Conservation (phyloP, 75 land plant species). For the Picea sitchensis region DNA sequence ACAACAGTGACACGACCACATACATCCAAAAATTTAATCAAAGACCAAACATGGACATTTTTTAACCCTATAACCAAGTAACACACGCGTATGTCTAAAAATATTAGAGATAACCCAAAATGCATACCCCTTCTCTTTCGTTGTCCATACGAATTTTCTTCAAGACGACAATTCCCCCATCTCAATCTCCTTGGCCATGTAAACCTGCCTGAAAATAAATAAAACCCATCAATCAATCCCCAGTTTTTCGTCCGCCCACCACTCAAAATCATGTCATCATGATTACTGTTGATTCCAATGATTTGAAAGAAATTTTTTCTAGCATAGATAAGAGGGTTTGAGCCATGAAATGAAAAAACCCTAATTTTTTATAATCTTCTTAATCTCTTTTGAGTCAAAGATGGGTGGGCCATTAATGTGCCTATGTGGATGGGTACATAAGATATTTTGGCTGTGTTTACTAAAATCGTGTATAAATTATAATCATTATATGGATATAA, state of each 20-base stretch:
- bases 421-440: too few species aligned
- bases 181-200: conserved; percentile 82
- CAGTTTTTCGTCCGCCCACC: neutral
- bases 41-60: too few species aligned
- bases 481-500: too few species aligned
- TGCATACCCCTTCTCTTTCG: conserved; percentile 91
- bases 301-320: neutral
- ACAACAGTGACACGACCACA: too few species aligned
- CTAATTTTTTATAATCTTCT: neutral
- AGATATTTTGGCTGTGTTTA: too few species aligned
- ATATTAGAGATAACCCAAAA: too few species aligned
- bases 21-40: too few species aligned
- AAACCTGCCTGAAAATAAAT: conserved; percentile 69
- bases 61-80: too few species aligned
- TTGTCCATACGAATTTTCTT: conserved; percentile 96
- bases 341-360: neutral
- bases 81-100: too few species aligned
- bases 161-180: conserved; percentile 95
- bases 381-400: too few species aligned
- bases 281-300: neutral
- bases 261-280: neutral
- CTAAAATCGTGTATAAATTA: too few species aligned
- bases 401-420: too few species aligned
- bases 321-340: neutral
- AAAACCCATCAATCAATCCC: neutral